Base-by-base conservation (phyloP, 2,329 filamentous ascomycete species). In the Alternaria tenuissima region DNA sequence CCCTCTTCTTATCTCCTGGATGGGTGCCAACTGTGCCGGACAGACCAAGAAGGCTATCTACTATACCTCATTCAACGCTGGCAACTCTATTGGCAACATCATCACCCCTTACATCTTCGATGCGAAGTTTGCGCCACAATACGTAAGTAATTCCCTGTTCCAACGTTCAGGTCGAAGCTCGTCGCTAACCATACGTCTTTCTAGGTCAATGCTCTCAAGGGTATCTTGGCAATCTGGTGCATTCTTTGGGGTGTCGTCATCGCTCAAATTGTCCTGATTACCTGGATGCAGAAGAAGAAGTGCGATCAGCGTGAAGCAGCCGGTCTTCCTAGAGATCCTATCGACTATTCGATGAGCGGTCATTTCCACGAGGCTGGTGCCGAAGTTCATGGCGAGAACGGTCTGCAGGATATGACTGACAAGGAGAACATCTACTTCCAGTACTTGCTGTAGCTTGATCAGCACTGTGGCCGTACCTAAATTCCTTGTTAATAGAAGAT, bases 1-100 rank as follows among this genome's bases (percentile, higher is more conserved):
- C 66, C 88, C 88, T 0, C 79, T 91, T 9, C 85, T 90, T 26
- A 86, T 91, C 0, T 84, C 86, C 0, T 92, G 89, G 89, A 88
- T 91, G 58, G 83, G 91, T 6, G 87, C 85, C 7, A 91, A 91
- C 73, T 90, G 88, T 0, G 89, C 83, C 0, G 89, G 89, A 7
- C 86, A 84, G 16, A 90, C 88, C 3, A 91, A 91, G 76, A 89
- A 89, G 70, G 87, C 87, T 0, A 81, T 86, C 49, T 83, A 88
- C 39, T 88, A 90, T 83, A 86, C 85, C 0, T 77, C 89, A 0
- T 91, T 86, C 80, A 88, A 89, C 66, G 87, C 86, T 1, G 88
- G 86, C 0, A 83, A 84, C 2, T 85, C 87, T 0, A 82, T 85
- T 0, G 89, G 89, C 3, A 90, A 91, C 71, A 89, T 91, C 57